Conservation (phyloP, 108 stramenopile genomes). For the Tribonema minus region DNA sequence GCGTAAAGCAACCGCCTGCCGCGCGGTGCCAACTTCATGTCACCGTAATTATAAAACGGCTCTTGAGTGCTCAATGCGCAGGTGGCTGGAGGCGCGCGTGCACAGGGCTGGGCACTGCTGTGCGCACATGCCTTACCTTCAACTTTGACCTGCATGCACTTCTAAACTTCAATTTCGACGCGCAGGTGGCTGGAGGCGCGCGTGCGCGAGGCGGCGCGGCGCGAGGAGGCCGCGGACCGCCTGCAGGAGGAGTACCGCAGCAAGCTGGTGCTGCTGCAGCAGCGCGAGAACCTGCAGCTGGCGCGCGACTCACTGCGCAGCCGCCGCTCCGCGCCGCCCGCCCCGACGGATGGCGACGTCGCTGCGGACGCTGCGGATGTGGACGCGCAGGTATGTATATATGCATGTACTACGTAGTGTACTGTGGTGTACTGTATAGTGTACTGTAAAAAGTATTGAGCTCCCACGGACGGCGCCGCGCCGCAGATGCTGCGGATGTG, state of each 20-base stretch:
- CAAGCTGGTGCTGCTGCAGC: conserved; percentile 37
- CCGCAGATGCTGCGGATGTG: not conserved
- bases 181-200: not conserved
- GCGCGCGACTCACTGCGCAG: conserved; percentile 24
- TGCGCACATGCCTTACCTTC: conserved; percentile 2
- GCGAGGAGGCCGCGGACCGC: conserved; percentile 33
- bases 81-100: not conserved
- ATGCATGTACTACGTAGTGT: not conserved
- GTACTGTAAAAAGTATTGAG: not conserved
- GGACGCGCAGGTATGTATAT: not conserved
- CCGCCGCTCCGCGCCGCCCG: not conserved
- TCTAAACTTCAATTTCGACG: no score
- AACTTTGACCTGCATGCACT: no score
- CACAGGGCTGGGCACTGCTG: not conserved
- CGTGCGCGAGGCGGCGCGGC: not conserved
- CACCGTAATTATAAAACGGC: no score
- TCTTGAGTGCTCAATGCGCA: no score
- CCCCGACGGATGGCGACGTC: not conserved
- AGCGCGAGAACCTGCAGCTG: conserved; percentile 32
- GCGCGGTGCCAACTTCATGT: no score
- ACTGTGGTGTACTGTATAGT: not conserved
- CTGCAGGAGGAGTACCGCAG: conserved; percentile 18
- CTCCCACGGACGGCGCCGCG: conserved; percentile 4
- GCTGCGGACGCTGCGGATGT: not conserved
- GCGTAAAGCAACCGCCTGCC: no score